These are phyloP conservation scores for Naganishia onofrii DNA, from an alignment of 768 basidiomycete genomes.

Conservation along the genomic window DNA sequence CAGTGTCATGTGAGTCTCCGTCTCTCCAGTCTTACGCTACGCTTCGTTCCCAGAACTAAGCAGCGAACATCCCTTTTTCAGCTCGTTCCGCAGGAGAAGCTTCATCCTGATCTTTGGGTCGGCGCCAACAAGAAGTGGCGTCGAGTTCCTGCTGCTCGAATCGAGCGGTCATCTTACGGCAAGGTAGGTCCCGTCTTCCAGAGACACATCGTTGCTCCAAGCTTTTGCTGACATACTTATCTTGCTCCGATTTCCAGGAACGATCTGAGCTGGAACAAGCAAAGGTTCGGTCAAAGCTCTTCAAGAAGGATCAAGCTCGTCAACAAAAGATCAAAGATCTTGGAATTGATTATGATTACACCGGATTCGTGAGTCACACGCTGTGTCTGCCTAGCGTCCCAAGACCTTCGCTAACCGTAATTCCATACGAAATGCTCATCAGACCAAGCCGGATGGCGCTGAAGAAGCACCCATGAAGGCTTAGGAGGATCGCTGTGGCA, in stretches of 20 bases:
- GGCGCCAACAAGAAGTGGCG: constrained; percentile 95
- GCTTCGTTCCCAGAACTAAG: too few relatives aligned
- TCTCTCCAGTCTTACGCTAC: too few relatives aligned
- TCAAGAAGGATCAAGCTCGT: constrained; percentile 72
- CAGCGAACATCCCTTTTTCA: constrained; percentile 47
- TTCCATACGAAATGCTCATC: not conserved
- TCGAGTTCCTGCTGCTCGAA: constrained; percentile 67
- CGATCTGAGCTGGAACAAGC: constrained; percentile 70
- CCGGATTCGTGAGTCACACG: constrained; percentile 52
- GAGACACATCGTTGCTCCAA: not conserved
- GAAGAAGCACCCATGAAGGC: constrained; percentile 18
- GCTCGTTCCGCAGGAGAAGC: constrained; percentile 78
- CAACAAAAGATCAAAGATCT: constrained; percentile 73
- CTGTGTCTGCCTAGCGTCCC: not conserved
- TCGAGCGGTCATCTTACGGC: constrained; percentile 73
- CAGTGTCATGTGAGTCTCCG: constrained; percentile 66
- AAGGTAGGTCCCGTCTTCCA: constrained; percentile 59
- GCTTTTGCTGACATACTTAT: constrained; percentile 1
- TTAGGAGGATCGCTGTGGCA: not conserved
- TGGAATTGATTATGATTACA: constrained; percentile 85
- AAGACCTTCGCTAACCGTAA: not conserved
- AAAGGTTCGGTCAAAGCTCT: constrained; percentile 65
- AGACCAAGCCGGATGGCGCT: constrained; percentile 21
- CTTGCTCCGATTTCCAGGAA: constrained; percentile 55
- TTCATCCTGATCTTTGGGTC: constrained; percentile 92